Evolutionary conservation across 371 early-diverging fungal genomes (phyloP).

Genomic region (Funneliformis caledonium): DNA sequence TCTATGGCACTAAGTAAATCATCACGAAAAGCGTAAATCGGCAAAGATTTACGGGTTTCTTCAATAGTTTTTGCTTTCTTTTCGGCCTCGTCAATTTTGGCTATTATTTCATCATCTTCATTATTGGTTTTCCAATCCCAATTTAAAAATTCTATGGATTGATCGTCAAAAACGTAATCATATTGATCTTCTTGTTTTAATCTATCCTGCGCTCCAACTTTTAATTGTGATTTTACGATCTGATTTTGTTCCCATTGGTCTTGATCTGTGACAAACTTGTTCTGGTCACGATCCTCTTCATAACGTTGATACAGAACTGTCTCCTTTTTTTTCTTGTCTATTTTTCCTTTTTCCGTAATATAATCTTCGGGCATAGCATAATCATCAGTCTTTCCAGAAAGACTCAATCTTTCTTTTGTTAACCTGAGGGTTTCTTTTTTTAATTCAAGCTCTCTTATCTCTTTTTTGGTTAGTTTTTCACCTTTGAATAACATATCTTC

Average conservation of each 20-base stretch:
- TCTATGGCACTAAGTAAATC: constrained; percentile 83
- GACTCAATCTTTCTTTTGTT: constrained; percentile 82
- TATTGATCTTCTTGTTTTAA: constrained; percentile 66
- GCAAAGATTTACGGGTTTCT: constrained; percentile 90
- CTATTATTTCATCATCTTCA: constrained; percentile 59
- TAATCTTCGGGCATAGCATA: constrained; percentile 95
- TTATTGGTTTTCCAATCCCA: constrained; percentile 62
- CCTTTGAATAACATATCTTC: constrained; percentile 84
- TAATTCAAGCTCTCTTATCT: constrained; percentile 75
- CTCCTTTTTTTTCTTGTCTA: constrained; percentile 91
- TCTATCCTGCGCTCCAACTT: constrained; percentile 48
- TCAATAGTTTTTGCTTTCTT: constrained; percentile 74
- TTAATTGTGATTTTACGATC: constrained; percentile 67
- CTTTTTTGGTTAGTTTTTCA: constrained; percentile 79
- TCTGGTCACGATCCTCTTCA: constrained; percentile 71
- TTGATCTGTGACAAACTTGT: constrained; percentile 86
- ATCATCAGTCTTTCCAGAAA: constrained; percentile 75
- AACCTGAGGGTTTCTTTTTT: constrained; percentile 82
- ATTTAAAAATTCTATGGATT: constrained; percentile 86
- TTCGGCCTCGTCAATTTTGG: constrained; percentile 66
- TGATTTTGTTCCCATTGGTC: constrained; percentile 93
- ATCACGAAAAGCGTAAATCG: constrained; percentile 87
- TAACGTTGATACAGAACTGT: constrained; percentile 87
- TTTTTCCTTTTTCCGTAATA: constrained; percentile 92
- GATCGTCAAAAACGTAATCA: constrained; percentile 95